A percentile compares a stretch with the other conserved stretches of the same genome.
Conservation (phyloP, 2,329 filamentous ascomycete genomes). For the Penicillium sp. region DNA sequence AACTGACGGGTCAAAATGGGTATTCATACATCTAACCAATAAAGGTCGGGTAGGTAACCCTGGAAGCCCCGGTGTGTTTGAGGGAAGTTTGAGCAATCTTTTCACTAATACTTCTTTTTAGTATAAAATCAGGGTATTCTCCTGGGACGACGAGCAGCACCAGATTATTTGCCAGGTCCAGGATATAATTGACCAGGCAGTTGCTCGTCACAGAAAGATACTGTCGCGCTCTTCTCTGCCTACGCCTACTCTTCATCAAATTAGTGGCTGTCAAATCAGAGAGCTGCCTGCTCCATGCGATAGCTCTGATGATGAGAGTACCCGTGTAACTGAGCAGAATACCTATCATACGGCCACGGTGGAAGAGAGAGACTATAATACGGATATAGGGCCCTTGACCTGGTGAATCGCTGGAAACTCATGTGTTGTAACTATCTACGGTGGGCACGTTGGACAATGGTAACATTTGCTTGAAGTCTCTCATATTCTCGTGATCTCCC, state of each 20-base stretch:
- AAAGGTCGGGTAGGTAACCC: background rate
- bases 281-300: background rate
- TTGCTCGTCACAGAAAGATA: background rate
- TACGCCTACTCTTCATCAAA: background rate
- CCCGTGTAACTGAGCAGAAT: too few relatives aligned
- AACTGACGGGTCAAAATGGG: background rate
- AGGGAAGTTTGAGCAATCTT: background rate
- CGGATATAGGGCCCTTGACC: background rate
- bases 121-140: background rate
- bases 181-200: background rate
- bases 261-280: background rate
- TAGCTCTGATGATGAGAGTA: background rate
- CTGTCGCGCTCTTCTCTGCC: background rate
- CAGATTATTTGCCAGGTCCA: background rate
- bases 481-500: background rate
- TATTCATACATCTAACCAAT: background rate
- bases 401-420: background rate
- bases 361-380: background rate
- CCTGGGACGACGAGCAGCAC: background rate
- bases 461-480: background rate
- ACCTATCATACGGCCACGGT: background rate
- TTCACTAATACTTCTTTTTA: background rate
- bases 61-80: background rate
- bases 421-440: background rate
- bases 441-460: too few relatives aligned